Percentiles rank a stretch among this genome's conserved stretches.
These are phyloP conservation scores for Monosporascus cannonballus DNA, from an alignment of 2,329 filamentous ascomycete species.

Conservation along the genomic window DNA sequence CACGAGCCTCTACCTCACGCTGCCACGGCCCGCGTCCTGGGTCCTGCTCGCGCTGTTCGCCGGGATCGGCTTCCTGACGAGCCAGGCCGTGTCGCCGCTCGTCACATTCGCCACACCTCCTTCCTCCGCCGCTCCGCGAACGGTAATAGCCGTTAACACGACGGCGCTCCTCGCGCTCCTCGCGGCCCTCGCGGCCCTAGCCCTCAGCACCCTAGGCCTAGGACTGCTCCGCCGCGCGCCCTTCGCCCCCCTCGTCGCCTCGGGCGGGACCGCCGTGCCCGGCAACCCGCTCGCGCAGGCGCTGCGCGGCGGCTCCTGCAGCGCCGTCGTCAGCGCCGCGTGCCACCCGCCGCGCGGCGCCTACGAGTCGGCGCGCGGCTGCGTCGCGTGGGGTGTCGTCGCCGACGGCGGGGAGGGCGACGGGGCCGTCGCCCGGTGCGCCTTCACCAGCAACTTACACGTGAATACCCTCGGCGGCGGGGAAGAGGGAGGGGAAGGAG, in stretches of 20 bases:
- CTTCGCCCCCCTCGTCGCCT: conserved; percentile 28
- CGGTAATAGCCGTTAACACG: conserved; percentile 32
- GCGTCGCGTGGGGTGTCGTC: conserved; percentile 42
- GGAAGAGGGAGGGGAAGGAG: conserved; percentile 18
- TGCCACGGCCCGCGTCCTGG: conserved; percentile 41
- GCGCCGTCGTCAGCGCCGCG: conserved; percentile 43
- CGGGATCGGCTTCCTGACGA: conserved; percentile 39
- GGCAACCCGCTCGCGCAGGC: conserved; percentile 46
- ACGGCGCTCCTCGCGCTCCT: conserved; percentile 36
- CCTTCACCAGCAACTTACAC: conserved; percentile 32
- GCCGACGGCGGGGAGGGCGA: conserved; percentile 27
- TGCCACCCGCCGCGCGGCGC: conserved; percentile 35
- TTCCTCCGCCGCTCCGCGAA: no score
- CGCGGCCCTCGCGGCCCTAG: conserved; percentile 32
- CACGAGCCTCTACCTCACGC: conserved; percentile 42
- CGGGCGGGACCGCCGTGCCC: conserved; percentile 17
- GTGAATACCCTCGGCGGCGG: conserved; percentile 25
- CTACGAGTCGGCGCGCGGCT: conserved; percentile 27
- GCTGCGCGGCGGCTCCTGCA: conserved; percentile 41
- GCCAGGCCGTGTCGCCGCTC: conserved; percentile 35
- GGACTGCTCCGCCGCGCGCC: conserved; percentile 30
- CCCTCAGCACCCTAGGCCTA: conserved; percentile 23
- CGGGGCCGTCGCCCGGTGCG: conserved; percentile 34
- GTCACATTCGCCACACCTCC: conserved; percentile 1
- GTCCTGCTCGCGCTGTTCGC: conserved; percentile 37